Conservation (phyloP, 768 basidiomycete genomes). For the Xerocomellus dryophilus region DNA sequence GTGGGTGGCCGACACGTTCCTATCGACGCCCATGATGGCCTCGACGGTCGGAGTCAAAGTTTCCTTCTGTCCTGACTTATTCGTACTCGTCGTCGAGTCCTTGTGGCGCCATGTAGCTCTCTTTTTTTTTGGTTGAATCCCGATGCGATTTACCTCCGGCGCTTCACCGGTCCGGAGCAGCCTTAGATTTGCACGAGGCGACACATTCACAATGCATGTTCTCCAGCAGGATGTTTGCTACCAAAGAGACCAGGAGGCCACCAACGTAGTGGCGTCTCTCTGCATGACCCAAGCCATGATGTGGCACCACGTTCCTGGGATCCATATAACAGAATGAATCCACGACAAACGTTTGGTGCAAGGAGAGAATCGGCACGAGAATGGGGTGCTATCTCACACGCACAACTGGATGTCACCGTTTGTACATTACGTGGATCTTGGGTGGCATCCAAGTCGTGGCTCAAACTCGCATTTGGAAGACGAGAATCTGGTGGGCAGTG, state of each 20-base stretch:
- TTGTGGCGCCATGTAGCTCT: background rate
- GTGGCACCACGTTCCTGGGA: background rate
- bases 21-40: background rate
- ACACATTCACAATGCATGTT: conserved; percentile 8
- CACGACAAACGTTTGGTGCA: background rate
- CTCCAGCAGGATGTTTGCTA: conserved; percentile 4
- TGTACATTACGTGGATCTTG: background rate
- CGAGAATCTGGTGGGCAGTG: conserved; percentile 31
- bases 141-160: conserved; percentile 1
- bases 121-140: background rate
- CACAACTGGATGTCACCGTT: background rate
- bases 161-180: background rate
- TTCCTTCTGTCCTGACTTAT: background rate
- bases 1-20: conserved; percentile 31
- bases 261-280: background rate
- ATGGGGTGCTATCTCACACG: background rate
- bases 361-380: background rate
- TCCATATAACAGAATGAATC: background rate
- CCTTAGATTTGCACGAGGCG: conserved; percentile 1
- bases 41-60: background rate
- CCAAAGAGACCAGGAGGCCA: background rate
- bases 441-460: background rate
- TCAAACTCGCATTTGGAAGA: conserved; percentile 22
- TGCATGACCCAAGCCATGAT: too few species aligned
- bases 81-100: background rate